phyloP scores from a whole-genome alignment of 2,329 filamentous ascomycete genomes.

The Epichloe coenophiala region DNA sequence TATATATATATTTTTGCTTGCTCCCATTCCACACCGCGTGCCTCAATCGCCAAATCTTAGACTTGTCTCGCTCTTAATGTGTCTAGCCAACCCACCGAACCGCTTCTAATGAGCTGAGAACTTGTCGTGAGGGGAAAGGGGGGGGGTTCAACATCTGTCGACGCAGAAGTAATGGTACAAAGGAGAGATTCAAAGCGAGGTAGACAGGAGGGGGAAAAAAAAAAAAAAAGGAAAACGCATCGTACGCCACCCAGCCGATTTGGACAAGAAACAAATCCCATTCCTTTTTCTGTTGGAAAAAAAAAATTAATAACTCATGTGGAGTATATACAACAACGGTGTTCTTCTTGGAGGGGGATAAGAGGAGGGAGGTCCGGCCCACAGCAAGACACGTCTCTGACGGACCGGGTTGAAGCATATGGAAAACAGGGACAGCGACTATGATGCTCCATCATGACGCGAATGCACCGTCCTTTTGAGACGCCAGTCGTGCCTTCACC shows the following conservation, averaged over 20 bases:
- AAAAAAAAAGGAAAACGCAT: background rate
- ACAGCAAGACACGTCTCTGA: too few relatives aligned
- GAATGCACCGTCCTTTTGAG: slow-evolving; percentile 7
- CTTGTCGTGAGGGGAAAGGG: too few relatives aligned
- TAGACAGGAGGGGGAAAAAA: background rate
- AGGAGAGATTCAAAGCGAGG: background rate
- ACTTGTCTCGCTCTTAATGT: too few relatives aligned
- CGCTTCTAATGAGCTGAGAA: too few relatives aligned
- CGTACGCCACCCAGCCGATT: background rate
- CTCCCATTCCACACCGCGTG: too few relatives aligned
- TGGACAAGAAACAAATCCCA: background rate
- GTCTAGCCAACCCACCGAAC: too few relatives aligned
- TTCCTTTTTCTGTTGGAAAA: background rate
- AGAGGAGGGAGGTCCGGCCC: too few relatives aligned
- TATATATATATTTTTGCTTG: too few relatives aligned
- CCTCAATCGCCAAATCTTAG: too few relatives aligned
- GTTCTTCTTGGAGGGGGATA: background rate
- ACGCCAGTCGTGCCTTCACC: slow-evolving; percentile 31
- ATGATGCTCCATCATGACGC: background rate
- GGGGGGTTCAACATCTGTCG: too few relatives aligned
- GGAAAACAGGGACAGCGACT: background rate
- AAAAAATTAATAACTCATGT: too few relatives aligned
- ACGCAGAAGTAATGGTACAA: background rate
- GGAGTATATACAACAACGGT: background rate
- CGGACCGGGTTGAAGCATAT: background rate